Base-by-base conservation (phyloP, 2,329 filamentous ascomycete genomes). In the Fusarium oxysporum region DNA sequence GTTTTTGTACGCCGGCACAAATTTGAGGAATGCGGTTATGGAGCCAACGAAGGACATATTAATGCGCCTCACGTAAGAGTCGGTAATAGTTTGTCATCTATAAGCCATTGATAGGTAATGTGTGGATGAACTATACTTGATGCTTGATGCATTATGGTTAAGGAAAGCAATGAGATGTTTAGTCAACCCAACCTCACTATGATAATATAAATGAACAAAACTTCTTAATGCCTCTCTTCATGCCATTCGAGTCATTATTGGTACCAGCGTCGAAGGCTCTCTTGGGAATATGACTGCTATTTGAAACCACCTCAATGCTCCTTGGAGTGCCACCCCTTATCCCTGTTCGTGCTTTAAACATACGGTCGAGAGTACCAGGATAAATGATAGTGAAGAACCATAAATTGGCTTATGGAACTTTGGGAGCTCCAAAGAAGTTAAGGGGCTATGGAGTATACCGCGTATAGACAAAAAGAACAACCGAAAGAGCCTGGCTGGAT, bases 41-140 rank as follows among this genome's bases (percentile, higher is more conserved):
- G 65, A 59, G 70, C 43, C 53, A 41, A 76, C n/a, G 71, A 76
- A 51, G 50, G 56, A 59, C 51, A 73, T 68, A 62, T 63, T 70
- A 62, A 66, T 60, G 62, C 60, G 40, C 44, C 53, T 59, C 61
- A 25, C 44, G 51, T 48, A 56, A 59, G 58, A 71, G 54, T 64
- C 61, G 64, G 58, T 55, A 51, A 64, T 62, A 68, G 63, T 67
- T 48, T 71, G 59, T 65, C 67, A 66, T 71, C 62, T 64, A 55
- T 47, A 21, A 67, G 43, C 69, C 51, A 53, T 61, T 19, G 32
- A 55, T 57, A 61, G 69, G 60, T 41, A 55, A 69, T 71, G 47
- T 65, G 59, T 63, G 45, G 63, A 74, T 58, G 68, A 64, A 56
- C 38, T 67, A 62, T 40, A 45, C 35, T 38, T 56, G 68, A 70